These are phyloP conservation scores for Rhynchosporium graminicola DNA, from an alignment of 2,329 filamentous ascomycete species.

Conservation along the genomic window DNA sequence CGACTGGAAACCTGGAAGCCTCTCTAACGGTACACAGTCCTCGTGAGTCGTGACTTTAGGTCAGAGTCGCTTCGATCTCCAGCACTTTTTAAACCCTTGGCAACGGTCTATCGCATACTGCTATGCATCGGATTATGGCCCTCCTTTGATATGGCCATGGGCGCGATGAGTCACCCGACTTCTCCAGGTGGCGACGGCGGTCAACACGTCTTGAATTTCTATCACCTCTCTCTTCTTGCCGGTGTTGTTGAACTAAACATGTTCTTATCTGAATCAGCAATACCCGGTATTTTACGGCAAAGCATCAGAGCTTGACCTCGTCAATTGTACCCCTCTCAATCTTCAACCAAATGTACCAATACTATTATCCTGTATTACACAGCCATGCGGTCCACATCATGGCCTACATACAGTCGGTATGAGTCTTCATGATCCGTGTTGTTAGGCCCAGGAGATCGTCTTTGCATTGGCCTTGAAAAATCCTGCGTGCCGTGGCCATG, in stretches of 20 bases:
- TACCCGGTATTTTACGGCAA: neutral
- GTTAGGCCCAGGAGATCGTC: slow-evolving; percentile 8
- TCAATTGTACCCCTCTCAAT: neutral
- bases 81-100: slow-evolving; percentile 15
- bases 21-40: slow-evolving; percentile 14
- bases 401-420: neutral
- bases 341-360: neutral
- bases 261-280: neutral
- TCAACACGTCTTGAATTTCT: neutral
- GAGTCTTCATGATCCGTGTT: slow-evolving; percentile 3
- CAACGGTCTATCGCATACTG: slow-evolving; percentile 20
- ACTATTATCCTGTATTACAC: neutral
- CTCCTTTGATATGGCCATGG: neutral
- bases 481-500: neutral
- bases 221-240: neutral
- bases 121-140: slow-evolving; percentile 16
- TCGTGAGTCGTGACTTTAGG: slow-evolving; percentile 5
- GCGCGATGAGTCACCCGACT: slow-evolving; percentile 18
- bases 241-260: neutral
- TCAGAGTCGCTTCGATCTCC: slow-evolving; percentile 1
- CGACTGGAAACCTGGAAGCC: slow-evolving; percentile 6
- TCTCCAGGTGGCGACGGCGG: neutral
- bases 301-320: neutral
- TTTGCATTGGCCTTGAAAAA: slow-evolving; percentile 4
- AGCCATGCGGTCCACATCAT: neutral